These are phyloP conservation scores for Ustilago lituana DNA, from an alignment of 1,284 basidiomycete species.

Conservation along the genomic window DNA sequence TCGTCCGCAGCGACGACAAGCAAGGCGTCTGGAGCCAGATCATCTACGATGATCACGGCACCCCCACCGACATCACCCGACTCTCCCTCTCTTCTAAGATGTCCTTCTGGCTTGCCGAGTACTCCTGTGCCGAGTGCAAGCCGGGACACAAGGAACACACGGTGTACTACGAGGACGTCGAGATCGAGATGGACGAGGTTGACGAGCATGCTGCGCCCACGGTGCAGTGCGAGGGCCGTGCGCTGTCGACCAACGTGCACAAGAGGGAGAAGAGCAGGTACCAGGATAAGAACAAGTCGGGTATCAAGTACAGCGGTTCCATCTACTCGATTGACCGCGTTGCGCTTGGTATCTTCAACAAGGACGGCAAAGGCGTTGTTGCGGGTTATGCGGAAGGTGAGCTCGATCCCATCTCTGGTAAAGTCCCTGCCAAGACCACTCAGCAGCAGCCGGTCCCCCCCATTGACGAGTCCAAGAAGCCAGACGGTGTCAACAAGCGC, in stretches of 20 bases:
- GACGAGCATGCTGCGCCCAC: constrained; percentile 2
- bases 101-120: constrained; percentile 39
- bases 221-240: constrained; percentile 26
- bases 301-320: constrained; percentile 15
- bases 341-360: constrained; percentile 15
- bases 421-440: background rate
- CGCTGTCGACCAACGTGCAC: constrained; percentile 19
- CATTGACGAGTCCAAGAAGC: constrained; percentile 4
- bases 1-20: constrained; percentile 22
- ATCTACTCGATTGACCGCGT: constrained; percentile 33
- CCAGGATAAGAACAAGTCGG: constrained; percentile 13
- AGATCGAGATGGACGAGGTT: constrained; percentile 31
- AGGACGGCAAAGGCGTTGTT: constrained; percentile 8
- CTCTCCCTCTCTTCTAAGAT: constrained; percentile 19
- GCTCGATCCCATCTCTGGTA: background rate
- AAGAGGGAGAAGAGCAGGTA: constrained; percentile 25
- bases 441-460: background rate
- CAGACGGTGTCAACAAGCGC: constrained; percentile 8
- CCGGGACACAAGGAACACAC: constrained; percentile 23
- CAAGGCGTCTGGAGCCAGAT: constrained; percentile 28
- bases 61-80: constrained; percentile 22
- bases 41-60: constrained; percentile 30
- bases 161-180: constrained; percentile 35
- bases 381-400: background rate
- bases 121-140: constrained; percentile 25